A percentile compares a stretch with the other conserved stretches of the same genome.
Conservation (phyloP, 805 yeast species). For the Cyberlindnera samutprakarnensis region DNA sequence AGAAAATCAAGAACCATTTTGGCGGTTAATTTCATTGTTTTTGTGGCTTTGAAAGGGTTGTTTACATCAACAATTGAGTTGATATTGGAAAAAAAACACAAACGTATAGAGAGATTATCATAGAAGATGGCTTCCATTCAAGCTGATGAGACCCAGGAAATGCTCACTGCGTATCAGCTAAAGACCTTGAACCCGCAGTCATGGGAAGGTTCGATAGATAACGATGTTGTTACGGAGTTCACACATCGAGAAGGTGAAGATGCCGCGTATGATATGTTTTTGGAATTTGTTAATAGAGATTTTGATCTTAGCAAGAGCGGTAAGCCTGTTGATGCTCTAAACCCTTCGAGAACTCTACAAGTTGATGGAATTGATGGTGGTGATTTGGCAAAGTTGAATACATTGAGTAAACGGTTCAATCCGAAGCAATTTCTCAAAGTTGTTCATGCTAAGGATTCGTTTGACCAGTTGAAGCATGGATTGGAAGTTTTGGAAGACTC, state of each 20-base stretch:
- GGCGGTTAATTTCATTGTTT: too few relatives aligned
- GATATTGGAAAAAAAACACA: too few relatives aligned
- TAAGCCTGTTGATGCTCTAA: slow-evolving; percentile 50
- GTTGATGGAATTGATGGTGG: slow-evolving; percentile 2
- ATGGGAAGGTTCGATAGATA: slow-evolving; percentile 24
- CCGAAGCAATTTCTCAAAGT: slow-evolving; percentile 47
- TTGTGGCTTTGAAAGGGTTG: too few relatives aligned
- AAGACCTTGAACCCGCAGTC: slow-evolving; percentile 34
- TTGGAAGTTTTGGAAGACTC: slow-evolving; percentile 41
- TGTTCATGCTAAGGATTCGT: slow-evolving; percentile 48
- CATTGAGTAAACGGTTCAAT: slow-evolving; percentile 52
- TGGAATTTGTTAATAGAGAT: slow-evolving; percentile 19
- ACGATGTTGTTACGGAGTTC: slow-evolving; percentile 16
- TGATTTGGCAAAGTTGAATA: slow-evolving; percentile 38
- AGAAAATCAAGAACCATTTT: too few relatives aligned
- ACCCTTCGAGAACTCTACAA: slow-evolving; percentile 37
- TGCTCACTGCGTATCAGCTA: slow-evolving; percentile 36
- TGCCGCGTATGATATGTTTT: slow-evolving; percentile 8
- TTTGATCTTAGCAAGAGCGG: slow-evolving; percentile 18
- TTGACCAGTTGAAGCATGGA: slow-evolving; percentile 40
- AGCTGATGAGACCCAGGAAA: slow-evolving; percentile 12
- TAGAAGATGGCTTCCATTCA: too few relatives aligned
- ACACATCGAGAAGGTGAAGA: slow-evolving; percentile 20
- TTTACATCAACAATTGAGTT: too few relatives aligned
- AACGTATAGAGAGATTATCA: too few relatives aligned